Conservation (phyloP, 108 stramenopile species). For the Thalassiosira profunda region DNA sequence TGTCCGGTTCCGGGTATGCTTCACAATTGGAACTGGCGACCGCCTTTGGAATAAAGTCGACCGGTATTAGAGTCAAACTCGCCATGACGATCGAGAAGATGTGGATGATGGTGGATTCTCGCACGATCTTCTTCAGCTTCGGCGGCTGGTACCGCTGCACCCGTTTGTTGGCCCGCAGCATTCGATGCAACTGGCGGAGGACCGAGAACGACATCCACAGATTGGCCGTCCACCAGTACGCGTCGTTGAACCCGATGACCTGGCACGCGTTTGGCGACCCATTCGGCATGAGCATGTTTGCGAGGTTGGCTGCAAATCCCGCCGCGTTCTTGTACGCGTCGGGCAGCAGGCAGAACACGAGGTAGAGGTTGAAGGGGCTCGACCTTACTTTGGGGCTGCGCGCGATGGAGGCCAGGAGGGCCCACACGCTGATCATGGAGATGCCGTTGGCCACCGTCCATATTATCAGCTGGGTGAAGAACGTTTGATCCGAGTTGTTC, state of each 20-base stretch:
- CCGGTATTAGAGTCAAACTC: slow-evolving; percentile 19
- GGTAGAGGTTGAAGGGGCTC: slow-evolving; percentile 31
- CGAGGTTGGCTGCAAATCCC: slow-evolving; percentile 27
- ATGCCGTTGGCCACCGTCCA: slow-evolving; percentile 41
- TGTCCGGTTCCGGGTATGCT: slow-evolving; percentile 22
- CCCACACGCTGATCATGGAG: slow-evolving; percentile 24
- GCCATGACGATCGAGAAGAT: slow-evolving; percentile 28
- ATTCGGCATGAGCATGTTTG: slow-evolving; percentile 11
- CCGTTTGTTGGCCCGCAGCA: slow-evolving; percentile 16
- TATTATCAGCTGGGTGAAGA: slow-evolving; percentile 25
- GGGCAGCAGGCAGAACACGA: slow-evolving; percentile 29
- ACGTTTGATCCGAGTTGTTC: slow-evolving; percentile 23
- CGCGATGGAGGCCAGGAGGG: slow-evolving; percentile 12
- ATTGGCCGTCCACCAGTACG: slow-evolving; percentile 41
- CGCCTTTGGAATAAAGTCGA: slow-evolving; percentile 17
- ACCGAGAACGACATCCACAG: slow-evolving; percentile 38
- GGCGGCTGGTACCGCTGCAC: slow-evolving; percentile 22
- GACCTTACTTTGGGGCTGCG: slow-evolving; percentile 32
- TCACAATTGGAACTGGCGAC: slow-evolving; percentile 18
- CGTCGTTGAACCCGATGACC: slow-evolving; percentile 36
- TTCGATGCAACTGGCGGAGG: slow-evolving; percentile 10
- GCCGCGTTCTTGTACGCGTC: slow-evolving; percentile 37
- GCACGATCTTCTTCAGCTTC: slow-evolving; percentile 1
- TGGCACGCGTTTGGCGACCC: slow-evolving; percentile 16
- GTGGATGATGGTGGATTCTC: slow-evolving; percentile 18